These are phyloP conservation scores for Boletus rubroflammeus DNA, from an alignment of 768 basidiomycete species.

Conservation along the genomic window DNA sequence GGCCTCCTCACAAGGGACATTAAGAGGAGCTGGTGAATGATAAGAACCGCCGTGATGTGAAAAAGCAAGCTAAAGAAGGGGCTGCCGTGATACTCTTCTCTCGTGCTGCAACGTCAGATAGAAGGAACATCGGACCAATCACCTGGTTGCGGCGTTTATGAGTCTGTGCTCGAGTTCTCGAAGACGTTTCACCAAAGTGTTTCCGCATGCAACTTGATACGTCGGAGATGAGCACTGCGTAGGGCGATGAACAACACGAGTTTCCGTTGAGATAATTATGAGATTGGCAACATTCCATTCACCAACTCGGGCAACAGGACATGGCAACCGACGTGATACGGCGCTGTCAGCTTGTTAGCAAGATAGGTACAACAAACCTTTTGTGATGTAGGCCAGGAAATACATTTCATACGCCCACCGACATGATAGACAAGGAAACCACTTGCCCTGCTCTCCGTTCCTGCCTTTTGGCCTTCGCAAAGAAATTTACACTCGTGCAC, in stretches of 20 bases:
- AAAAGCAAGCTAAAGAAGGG: conserved; percentile 21
- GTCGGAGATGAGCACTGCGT: conserved; percentile 27
- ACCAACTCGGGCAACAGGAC: conserved; percentile 19
- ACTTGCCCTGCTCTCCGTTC: conserved; percentile 24
- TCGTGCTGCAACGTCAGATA: conserved; percentile 26
- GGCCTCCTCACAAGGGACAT: conserved; percentile 20
- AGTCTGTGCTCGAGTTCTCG: conserved; percentile 24
- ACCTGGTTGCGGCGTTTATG: conserved; percentile 24
- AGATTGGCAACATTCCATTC: conserved; percentile 21
- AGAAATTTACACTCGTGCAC: conserved; percentile 7
- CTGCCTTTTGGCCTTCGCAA: conserved; percentile 15
- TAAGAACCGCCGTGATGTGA: conserved; percentile 28
- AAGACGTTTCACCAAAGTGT: conserved; percentile 28
- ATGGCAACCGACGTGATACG: conserved; percentile 18
- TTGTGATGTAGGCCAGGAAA: conserved; percentile 14
- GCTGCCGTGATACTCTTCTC: conserved; percentile 27
- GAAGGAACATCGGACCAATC: conserved; percentile 27
- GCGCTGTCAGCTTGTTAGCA: conserved; percentile 25
- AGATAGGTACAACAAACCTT: conserved; percentile 29
- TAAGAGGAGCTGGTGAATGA: conserved; percentile 26
- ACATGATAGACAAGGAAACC: conserved; percentile 23
- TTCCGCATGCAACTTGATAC: conserved; percentile 17
- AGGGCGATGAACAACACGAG: conserved; percentile 17
- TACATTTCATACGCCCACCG: conserved; percentile 26
- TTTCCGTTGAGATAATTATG: conserved; percentile 8